Evolutionary conservation across 2,329 filamentous ascomycete species (phyloP).

Genomic region (Fusarium haematococcum): DNA sequence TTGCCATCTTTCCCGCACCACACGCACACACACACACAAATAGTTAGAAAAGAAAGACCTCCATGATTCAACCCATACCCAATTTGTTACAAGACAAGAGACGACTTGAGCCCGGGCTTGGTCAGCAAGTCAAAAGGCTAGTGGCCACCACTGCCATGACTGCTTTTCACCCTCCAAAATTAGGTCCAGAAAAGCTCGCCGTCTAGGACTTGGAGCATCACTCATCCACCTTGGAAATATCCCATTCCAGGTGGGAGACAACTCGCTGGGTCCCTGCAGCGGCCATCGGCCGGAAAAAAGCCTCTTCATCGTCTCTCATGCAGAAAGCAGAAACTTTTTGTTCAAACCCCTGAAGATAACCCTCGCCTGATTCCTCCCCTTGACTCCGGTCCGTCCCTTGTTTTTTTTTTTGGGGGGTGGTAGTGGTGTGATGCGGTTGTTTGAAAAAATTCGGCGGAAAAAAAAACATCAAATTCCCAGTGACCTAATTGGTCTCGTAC

Average conservation of each 20-base stretch:
- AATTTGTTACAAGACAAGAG: constrained; percentile 40
- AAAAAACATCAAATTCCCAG: constrained; percentile 26
- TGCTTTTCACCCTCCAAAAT: constrained; percentile 36
- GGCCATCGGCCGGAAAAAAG: constrained; percentile 35
- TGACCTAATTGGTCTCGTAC: constrained; percentile 31
- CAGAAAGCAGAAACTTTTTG: constrained; percentile 43
- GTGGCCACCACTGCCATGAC: constrained; percentile 31
- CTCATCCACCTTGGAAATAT: constrained; percentile 37
- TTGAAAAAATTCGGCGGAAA: constrained; percentile 15
- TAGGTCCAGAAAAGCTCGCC: constrained; percentile 38
- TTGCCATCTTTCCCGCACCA: constrained; percentile 9
- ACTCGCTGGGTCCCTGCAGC: constrained; percentile 23
- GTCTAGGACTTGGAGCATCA: constrained; percentile 21
- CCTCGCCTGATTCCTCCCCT: constrained; percentile 15
- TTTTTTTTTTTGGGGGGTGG: constrained; percentile 28
- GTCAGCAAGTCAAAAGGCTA: constrained; percentile 26
- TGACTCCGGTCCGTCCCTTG: constrained; percentile 24
- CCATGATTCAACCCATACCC: constrained; percentile 23
- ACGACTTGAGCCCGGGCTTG: constrained; percentile 32
- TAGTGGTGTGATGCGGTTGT: constrained; percentile 31
- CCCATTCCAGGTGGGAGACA: constrained; percentile 40
- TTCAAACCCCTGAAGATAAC: constrained; percentile 16
- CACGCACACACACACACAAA: constrained; percentile 20
- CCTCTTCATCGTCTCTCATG: constrained; percentile 29
- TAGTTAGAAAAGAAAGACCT: constrained; percentile 11